A percentile compares a stretch with the other conserved stretches of the same genome.
Conservation (phyloP, 2,329 filamentous ascomycete genomes). For the Cryphonectria carpinicola region DNA sequence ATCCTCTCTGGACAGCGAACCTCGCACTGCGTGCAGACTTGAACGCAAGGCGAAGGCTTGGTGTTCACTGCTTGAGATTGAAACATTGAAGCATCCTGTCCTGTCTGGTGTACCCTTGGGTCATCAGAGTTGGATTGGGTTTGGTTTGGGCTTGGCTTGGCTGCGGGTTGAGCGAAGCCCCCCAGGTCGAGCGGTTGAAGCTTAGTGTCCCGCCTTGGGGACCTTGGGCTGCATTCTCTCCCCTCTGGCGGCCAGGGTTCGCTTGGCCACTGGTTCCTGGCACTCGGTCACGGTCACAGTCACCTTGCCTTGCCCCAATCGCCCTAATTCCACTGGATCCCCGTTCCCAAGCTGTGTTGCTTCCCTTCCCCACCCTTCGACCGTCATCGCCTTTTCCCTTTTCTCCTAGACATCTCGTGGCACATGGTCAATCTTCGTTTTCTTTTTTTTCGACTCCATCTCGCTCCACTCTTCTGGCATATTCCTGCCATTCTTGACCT, state of each 20-base stretch:
- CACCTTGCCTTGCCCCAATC: constrained; percentile 24
- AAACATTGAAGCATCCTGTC: neutral
- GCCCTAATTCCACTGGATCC: constrained; percentile 20
- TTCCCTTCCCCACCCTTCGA: constrained; percentile 24
- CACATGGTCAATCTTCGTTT: constrained; percentile 26
- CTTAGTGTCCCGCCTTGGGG: constrained; percentile 19
- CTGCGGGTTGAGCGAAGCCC: constrained; percentile 20
- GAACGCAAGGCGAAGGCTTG: neutral
- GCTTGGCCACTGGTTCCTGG: constrained; percentile 24
- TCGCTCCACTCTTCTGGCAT: constrained; percentile 4
- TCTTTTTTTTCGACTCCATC: constrained; percentile 16
- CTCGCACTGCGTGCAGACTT: neutral
- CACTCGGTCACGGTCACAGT: constrained; percentile 20
- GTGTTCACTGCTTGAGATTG: neutral
- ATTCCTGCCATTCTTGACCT: constrained; percentile 7
- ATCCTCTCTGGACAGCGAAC: neutral
- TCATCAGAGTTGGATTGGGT: neutral
- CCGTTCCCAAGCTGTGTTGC: constrained; percentile 20
- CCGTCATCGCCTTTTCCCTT: constrained; percentile 18
- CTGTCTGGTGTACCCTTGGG: neutral
- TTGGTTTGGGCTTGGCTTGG: constrained; percentile 16
- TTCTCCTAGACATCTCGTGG: constrained; percentile 16
- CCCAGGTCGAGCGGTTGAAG: constrained; percentile 20
- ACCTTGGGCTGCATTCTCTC: constrained; percentile 18
- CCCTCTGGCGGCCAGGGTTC: constrained; percentile 14